Conservation (phyloP, 805 yeast species). For the Scheffersomyces coipomensis region DNA sequence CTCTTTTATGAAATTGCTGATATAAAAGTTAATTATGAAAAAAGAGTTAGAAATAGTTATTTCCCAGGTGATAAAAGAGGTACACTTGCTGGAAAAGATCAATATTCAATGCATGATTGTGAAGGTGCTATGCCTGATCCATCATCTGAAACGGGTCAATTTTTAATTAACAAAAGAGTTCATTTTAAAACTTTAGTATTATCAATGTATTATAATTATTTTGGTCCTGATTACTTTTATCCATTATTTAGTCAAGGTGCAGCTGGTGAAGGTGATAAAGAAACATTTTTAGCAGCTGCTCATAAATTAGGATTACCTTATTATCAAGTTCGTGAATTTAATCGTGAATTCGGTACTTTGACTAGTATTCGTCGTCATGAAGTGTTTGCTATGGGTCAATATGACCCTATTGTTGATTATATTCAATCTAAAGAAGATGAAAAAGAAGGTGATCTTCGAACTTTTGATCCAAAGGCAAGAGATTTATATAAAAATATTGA, state of each 20-base stretch:
- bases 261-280: conserved; percentile 44
- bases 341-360: conserved; percentile 36
- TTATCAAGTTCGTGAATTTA: conserved; percentile 36
- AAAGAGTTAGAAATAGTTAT: conserved; percentile 24
- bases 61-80: conserved; percentile 26
- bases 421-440: conserved; percentile 14
- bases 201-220: conserved; percentile 36
- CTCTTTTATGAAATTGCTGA: conserved; percentile 31
- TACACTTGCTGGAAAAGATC: conserved; percentile 4
- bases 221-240: conserved; percentile 36
- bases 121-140: conserved; percentile 35
- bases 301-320: conserved; percentile 35
- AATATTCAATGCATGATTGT: conserved; percentile 23
- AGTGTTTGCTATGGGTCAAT: conserved; percentile 36
- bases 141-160: conserved; percentile 39
- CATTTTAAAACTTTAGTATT: conserved; percentile 31
- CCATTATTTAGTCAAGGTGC: conserved; percentile 41
- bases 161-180: conserved; percentile 30
- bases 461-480: conserved; percentile 13
- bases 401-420: conserved; percentile 33
- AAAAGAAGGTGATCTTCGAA: conserved; percentile 7
- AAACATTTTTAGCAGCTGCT: conserved; percentile 42
- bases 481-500: conserved; percentile 18
- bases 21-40: conserved; percentile 18
- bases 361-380: conserved; percentile 21